Evolutionary conservation across 495 filamentous ascomycete species (phyloP).

Genomic region (Penicillium chermesinum): DNA sequence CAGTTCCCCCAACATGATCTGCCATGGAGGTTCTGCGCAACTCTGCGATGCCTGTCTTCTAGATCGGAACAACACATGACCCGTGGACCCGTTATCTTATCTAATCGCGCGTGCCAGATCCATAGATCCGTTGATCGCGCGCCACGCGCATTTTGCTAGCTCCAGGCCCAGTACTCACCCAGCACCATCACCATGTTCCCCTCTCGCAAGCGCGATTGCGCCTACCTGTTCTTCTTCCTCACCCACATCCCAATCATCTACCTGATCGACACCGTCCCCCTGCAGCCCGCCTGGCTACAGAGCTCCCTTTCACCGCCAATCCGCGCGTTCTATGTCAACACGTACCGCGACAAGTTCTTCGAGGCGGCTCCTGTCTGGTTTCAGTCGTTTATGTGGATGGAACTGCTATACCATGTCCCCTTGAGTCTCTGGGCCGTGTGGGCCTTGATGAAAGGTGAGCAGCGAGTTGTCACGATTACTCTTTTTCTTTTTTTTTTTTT

Average conservation of each 20-base stretch:
- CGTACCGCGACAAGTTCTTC: conserved; percentile 75
- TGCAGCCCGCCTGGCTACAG: conserved; percentile 55
- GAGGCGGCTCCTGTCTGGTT: conserved; percentile 66
- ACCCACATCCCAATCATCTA: conserved; percentile 65
- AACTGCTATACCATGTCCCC: conserved; percentile 64
- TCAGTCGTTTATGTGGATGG: conserved; percentile 59
- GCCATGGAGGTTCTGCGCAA: no score
- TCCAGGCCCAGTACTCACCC: no score
- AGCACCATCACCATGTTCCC: not conserved
- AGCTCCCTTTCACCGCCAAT: conserved; percentile 45
- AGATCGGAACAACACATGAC: no score
- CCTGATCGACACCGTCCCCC: conserved; percentile 58
- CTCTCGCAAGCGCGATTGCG: conserved; percentile 46
- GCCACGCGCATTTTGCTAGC: no score
- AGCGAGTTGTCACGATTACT: not conserved
- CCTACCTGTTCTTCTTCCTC: conserved; percentile 66
- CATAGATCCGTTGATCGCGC: no score
- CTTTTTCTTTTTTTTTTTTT: not conserved
- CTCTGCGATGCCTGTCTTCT: no score
- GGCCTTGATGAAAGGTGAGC: conserved; percentile 48
- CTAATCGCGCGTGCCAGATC: no score
- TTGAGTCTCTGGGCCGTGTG: conserved; percentile 59
- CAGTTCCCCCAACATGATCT: no score
- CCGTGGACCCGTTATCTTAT: no score
- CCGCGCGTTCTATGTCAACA: conserved; percentile 59